phyloP scores from a whole-genome alignment of 129 eudicot genomes.

The Artemisia argyi region DNA sequence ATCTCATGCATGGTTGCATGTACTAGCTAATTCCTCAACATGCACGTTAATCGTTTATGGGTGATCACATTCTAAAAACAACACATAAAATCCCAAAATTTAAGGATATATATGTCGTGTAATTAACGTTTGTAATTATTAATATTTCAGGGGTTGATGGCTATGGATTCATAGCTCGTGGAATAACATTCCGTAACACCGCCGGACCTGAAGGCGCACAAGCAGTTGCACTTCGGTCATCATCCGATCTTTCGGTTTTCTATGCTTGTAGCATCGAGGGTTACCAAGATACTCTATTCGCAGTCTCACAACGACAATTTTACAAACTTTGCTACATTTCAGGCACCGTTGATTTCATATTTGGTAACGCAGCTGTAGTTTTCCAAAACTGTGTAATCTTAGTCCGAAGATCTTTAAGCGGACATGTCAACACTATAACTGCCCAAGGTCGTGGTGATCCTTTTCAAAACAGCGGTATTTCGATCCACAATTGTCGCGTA shows the following conservation, averaged over 20 bases:
- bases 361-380: conserved; percentile 80
- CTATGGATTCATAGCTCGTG: conserved; percentile 73
- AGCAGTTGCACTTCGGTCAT: conserved; percentile 83
- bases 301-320: conserved; percentile 80
- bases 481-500: conserved; percentile 62
- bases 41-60: background rate
- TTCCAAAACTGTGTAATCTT: conserved; percentile 65
- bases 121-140: background rate
- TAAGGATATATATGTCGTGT: background rate
- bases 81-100: too few species aligned
- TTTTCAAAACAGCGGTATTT: conserved; percentile 69
- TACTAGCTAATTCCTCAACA: background rate
- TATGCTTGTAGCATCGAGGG: conserved; percentile 72
- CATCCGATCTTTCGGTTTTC: conserved; percentile 79
- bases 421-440: conserved; percentile 68
- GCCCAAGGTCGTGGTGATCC: conserved; percentile 88
- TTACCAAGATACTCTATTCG: conserved; percentile 77
- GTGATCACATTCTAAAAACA: too few species aligned
- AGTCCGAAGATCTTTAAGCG: conserved; percentile 53
- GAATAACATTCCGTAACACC: conserved; percentile 77
- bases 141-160: conserved; percentile 57
- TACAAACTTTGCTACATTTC: conserved; percentile 66
- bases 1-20: conserved; percentile 9
- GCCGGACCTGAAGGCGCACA: conserved; percentile 71
- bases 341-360: conserved; percentile 83